Conservation (phyloP, 1,284 basidiomycete species). For the Malassezia vespertilionis region DNA sequence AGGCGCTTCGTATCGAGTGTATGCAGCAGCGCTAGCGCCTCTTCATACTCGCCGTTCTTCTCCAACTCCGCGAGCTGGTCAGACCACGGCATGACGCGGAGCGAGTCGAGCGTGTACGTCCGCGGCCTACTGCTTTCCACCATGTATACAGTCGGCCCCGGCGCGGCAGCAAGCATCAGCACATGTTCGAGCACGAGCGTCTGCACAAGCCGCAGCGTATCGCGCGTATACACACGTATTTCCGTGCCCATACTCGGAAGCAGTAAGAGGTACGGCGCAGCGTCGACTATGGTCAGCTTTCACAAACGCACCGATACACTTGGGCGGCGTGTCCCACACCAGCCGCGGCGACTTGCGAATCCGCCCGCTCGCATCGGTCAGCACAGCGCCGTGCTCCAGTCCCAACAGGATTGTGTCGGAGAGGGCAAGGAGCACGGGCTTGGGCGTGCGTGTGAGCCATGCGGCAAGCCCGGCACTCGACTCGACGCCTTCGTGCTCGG, state of each 20-base stretch:
- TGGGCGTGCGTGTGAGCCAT: constrained; percentile 1
- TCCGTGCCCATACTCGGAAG: background rate
- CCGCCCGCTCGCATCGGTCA: constrained; percentile 3
- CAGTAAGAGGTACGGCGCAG: constrained; percentile 14
- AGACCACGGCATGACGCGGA: constrained; percentile 63
- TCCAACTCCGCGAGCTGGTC: constrained; percentile 78
- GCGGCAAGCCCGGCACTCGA: background rate
- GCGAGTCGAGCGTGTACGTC: constrained; percentile 65
- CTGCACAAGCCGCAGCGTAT: constrained; percentile 50
- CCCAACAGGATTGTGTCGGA: constrained; percentile 1
- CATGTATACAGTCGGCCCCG: constrained; percentile 15
- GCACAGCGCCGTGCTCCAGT: background rate
- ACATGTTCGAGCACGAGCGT: constrained; percentile 16
- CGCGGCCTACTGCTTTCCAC: background rate
- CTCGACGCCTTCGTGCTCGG: background rate
- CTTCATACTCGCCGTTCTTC: constrained; percentile 59
- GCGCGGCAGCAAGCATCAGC: constrained; percentile 24
- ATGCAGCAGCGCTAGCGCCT: constrained; percentile 70
- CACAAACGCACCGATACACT: no score
- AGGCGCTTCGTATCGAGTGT: constrained; percentile 50
- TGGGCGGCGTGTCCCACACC: constrained; percentile 47
- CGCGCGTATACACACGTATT: constrained; percentile 1
- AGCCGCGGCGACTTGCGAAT: background rate
- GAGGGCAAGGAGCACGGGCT: background rate
- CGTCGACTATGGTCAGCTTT: constrained; percentile 55